These are phyloP conservation scores for Albifimbria verrucaria DNA, from an alignment of 2,329 filamentous ascomycete species.

Conservation along the genomic window DNA sequence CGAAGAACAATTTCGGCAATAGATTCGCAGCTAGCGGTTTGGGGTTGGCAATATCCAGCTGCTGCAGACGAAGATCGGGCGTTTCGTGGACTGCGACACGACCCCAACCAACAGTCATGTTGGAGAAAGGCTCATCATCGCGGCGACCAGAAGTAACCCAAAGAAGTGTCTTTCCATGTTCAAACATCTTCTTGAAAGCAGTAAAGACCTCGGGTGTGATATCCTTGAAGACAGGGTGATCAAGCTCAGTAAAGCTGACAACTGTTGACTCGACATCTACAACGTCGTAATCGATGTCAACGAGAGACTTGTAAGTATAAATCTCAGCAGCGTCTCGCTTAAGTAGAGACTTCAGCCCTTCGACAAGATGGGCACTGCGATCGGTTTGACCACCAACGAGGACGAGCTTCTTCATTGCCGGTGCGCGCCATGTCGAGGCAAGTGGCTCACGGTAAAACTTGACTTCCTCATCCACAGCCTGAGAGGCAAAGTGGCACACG, in stretches of 20 bases:
- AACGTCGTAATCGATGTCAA: conserved; percentile 4
- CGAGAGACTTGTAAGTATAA: conserved; percentile 1
- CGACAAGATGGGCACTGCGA: background rate
- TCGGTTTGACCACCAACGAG: background rate
- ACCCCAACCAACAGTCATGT: conserved; percentile 2
- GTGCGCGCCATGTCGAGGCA: background rate
- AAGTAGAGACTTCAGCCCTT: background rate
- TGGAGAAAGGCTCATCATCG: conserved; percentile 5
- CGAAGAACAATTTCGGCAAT: background rate
- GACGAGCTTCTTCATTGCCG: background rate
- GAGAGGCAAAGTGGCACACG: conserved; percentile 7
- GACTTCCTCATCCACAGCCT: conserved; percentile 9
- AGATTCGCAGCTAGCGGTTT: background rate
- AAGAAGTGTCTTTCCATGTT: conserved; percentile 6
- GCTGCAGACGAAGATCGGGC: background rate
- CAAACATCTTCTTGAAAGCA: conserved; percentile 7
- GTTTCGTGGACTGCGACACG: background rate
- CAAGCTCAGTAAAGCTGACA: conserved; percentile 9
- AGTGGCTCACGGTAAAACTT: conserved; percentile 5
- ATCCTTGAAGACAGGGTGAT: conserved; percentile 7
- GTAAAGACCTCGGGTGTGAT: conserved; percentile 6
- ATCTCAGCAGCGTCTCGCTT: conserved; percentile 2
- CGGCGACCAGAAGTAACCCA: conserved; percentile 9
- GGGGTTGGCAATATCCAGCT: background rate
- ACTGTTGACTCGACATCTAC: conserved; percentile 3